phyloP scores from a whole-genome alignment of 495 filamentous ascomycete species.

The Acidomyces sp. region DNA sequence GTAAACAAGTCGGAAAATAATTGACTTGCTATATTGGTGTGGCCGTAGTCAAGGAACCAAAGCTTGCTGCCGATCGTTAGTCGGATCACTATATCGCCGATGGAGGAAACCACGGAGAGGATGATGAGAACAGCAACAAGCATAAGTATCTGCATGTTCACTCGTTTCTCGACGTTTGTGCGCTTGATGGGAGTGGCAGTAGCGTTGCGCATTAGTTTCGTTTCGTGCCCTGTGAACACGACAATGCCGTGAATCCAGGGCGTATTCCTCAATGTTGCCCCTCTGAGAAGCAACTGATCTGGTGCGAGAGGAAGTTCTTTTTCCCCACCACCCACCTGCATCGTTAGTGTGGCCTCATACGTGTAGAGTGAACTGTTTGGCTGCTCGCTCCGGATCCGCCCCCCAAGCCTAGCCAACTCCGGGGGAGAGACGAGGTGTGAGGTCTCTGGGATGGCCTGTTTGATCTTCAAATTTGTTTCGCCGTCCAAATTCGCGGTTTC shows the following conservation, averaged over 20 bases:
- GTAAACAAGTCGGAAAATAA: conserved; percentile 95
- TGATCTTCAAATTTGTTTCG: conserved; percentile 98
- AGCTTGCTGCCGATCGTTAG: conserved; percentile 45
- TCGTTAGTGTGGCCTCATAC: conserved; percentile 91
- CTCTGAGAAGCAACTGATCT: conserved; percentile 77
- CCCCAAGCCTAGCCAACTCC: conserved; percentile 76
- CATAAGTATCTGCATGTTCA: conserved; percentile 87
- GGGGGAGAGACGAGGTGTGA: conserved; percentile 70
- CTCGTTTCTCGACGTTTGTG: conserved; percentile 82
- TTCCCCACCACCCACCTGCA: conserved; percentile 86
- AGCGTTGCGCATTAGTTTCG: conserved; percentile 97
- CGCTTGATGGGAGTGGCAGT: conserved; percentile 96
- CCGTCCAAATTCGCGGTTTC: conserved; percentile 98
- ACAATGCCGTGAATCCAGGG: conserved; percentile 96
- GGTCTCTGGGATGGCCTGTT: conserved; percentile 94
- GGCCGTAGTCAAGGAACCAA: conserved; percentile 52
- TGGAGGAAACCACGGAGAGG: conserved; percentile 77
- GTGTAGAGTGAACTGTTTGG: conserved; percentile 98
- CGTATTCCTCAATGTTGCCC: conserved; percentile 89
- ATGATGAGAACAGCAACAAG: conserved; percentile 70
- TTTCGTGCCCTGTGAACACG: conserved; percentile 97
- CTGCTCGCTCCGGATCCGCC: conserved; percentile 83
- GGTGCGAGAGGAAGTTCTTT: conserved; percentile 77
- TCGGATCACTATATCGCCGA: conserved; percentile 76
- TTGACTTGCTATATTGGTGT: conserved; percentile 50